A percentile compares a stretch with the other conserved stretches of the same genome.
These are phyloP conservation scores for Pilasporangium apinafurcum DNA, from an alignment of 352 stramenopile species.

Conservation along the genomic window DNA sequence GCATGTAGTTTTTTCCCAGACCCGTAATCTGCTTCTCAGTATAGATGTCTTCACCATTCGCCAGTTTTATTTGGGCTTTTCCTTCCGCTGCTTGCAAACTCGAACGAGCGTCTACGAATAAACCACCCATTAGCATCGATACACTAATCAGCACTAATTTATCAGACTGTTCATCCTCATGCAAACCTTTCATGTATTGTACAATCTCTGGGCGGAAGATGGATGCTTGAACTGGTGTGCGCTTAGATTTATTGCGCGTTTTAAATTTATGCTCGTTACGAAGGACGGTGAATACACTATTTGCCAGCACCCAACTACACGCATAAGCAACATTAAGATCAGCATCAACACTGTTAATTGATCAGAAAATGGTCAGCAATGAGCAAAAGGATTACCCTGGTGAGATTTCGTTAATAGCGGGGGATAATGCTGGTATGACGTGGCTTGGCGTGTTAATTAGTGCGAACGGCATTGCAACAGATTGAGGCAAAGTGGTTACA, in stretches of 20 bases:
- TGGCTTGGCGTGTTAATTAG: constrained; percentile 72
- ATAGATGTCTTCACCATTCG: constrained; percentile 52
- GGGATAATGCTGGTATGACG: constrained; percentile 73
- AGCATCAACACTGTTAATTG: too few relatives aligned
- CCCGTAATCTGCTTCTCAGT: constrained; percentile 65
- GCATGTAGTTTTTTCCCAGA: constrained; percentile 86
- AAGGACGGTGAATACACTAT: constrained; percentile 89
- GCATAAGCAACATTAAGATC: constrained; percentile 11
- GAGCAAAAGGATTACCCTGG: constrained; percentile 25
- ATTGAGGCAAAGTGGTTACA: constrained; percentile 86
- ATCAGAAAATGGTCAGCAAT: too few relatives aligned
- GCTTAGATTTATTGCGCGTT: constrained; percentile 68
- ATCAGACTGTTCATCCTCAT: background rate
- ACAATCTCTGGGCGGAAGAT: constrained; percentile 78
- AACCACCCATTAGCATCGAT: too few relatives aligned
- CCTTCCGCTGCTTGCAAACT: constrained; percentile 25
- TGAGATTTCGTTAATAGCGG: constrained; percentile 79
- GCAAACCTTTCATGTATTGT: constrained; percentile 67
- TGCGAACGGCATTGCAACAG: constrained; percentile 72
- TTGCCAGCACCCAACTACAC: constrained; percentile 84
- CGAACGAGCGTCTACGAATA: constrained; percentile 27
- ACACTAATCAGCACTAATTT: too few relatives aligned
- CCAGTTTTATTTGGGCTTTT: constrained; percentile 27
- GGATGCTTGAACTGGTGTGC: constrained; percentile 42
- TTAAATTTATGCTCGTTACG: constrained; percentile 88